Conservation (phyloP, 805 yeast genomes). For the Brettanomyces naardenensis region DNA sequence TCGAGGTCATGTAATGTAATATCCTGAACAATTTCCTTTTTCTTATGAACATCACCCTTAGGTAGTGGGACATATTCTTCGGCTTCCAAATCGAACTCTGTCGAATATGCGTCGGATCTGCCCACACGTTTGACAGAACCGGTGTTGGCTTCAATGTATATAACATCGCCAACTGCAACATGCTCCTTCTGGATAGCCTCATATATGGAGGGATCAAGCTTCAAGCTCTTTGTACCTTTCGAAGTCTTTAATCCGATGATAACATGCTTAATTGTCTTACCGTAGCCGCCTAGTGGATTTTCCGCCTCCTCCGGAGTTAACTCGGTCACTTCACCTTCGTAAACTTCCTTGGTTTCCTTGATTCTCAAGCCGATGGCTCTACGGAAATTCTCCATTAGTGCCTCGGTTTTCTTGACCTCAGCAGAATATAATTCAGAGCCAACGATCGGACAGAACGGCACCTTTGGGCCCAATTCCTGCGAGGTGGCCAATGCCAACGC, state of each 20-base stretch:
- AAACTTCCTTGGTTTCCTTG: conserved; percentile 93
- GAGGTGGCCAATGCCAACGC: conserved; percentile 94
- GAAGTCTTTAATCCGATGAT: conserved; percentile 95
- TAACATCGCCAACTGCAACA: conserved; percentile 94
- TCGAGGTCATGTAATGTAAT: conserved; percentile 98
- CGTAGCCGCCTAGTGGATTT: conserved; percentile 94
- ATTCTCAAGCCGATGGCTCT: conserved; percentile 92
- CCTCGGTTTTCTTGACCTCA: conserved; percentile 92
- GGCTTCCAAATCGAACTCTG: conserved; percentile 98
- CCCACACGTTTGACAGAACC: conserved; percentile 94
- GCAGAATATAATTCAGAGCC: conserved; percentile 91
- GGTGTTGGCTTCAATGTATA: conserved; percentile 88
- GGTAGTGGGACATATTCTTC: conserved; percentile 97
- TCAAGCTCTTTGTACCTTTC: conserved; percentile 91
- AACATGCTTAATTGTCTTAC: conserved; percentile 56
- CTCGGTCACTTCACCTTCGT: conserved; percentile 98
- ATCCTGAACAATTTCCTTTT: conserved; percentile 93
- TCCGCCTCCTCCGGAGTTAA: conserved; percentile 77
- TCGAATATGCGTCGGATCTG: conserved; percentile 88
- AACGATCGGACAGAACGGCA: conserved; percentile 92
- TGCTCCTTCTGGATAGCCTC: conserved; percentile 93
- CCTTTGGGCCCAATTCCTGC: conserved; percentile 64
- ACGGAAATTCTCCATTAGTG: conserved; percentile 92
- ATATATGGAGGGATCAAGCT: conserved; percentile 97
- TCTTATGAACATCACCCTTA: conserved; percentile 95